Evolutionary conservation across 257 asterid species (phyloP).

Genomic region (Lycium barbarum): DNA sequence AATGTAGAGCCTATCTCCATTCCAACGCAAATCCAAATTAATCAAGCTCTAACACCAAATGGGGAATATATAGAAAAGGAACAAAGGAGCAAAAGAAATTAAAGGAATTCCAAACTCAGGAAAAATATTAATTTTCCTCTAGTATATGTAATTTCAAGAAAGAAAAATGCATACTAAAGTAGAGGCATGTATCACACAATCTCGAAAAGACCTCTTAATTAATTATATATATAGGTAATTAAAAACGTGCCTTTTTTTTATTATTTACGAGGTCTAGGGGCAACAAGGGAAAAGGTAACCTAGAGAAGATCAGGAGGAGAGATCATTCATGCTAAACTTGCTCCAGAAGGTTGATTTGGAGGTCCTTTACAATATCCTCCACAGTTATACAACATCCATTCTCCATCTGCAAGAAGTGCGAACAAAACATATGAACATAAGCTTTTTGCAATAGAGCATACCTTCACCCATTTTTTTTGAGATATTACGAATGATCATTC

Average conservation of each 20-base stretch:
- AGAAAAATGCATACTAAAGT: background rate
- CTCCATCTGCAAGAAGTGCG: conserved; percentile 14
- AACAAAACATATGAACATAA: background rate
- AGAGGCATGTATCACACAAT: background rate
- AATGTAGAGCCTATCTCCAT: too few species aligned
- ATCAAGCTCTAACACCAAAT: background rate
- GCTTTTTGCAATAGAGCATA: background rate
- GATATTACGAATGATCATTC: background rate
- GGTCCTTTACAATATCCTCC: background rate
- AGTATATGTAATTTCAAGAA: background rate
- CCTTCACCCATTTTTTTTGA: background rate
- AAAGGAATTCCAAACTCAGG: background rate
- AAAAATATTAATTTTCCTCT: too few species aligned
- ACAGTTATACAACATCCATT: conserved; percentile 1
- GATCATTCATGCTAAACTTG: background rate
- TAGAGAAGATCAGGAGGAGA: background rate
- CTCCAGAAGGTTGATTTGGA: background rate
- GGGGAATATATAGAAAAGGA: background rate
- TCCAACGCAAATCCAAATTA: background rate
- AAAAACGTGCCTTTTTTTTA: background rate
- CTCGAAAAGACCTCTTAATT: conserved; percentile 3
- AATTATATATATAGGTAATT: background rate
- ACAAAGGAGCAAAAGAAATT: background rate
- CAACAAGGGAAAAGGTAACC: background rate
- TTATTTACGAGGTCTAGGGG: background rate